Evolutionary conservation across 108 stramenopile species (phyloP), one percentile per base, ranked within the genome.

Genomic region (Schizochytrium sp.): DNA sequence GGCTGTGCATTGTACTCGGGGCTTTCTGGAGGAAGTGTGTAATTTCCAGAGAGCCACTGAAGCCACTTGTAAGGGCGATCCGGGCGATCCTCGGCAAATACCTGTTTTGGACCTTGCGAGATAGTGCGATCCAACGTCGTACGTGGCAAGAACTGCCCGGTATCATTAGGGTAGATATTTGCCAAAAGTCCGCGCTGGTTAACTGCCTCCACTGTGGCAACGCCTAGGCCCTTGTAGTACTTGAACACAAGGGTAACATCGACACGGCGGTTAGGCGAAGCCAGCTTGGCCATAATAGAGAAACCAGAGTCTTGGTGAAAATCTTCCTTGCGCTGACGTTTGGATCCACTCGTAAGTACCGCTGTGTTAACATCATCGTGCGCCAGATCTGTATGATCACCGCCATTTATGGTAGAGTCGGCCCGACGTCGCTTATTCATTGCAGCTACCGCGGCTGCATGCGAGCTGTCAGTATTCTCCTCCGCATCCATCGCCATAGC

Each of bases 51-150:
- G 53, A 83, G 76, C 76, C 76, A 83, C 47, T 83, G 76, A 0
- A 83, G 28, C 76, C 76, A 83, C 28, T 83, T 83, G 76, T 83
- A 83, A 2, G 76, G 76, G 15, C 76, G 76, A 55, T 55, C 76
- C 10, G 50, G 47, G 17, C 10, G 15, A 28, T 55, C 53, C 47
- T 83, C 28, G 28, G 76, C 50, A 83, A 83, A 83, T 53, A 47
- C 50, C 47, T 42, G 8, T 38, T 53, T 47, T 1, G 76, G 38
- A 13, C 28, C 28, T 40, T 83, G 50, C 50, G 53, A 47, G 8
- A 53, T 50, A 5, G 76, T 83, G 45, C 28, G 10, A 28, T 83
- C 76, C 5, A 55, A 10, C n/a, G 38, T 49, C 40, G 53, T 53
- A 5, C 53, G 76, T 55, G 76, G 76, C 5, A 83, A 53, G 76